Evolutionary conservation across 352 stramenopile species (phyloP).

Genomic region (Phytophthora aleatoria): DNA sequence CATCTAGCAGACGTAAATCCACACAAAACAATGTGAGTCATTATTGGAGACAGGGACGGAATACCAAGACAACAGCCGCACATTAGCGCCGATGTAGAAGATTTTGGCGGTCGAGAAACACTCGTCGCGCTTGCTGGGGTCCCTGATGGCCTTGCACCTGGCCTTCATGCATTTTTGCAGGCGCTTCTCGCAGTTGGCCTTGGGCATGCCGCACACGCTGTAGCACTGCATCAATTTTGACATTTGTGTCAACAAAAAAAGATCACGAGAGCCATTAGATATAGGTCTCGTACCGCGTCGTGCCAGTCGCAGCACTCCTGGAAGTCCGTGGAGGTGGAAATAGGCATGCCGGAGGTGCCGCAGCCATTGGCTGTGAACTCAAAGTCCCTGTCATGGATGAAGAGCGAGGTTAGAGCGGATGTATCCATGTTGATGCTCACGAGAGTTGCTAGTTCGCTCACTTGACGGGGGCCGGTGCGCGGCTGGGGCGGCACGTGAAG

Average conservation of each 20-base stretch:
- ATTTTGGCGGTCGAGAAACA: slow-evolving; percentile 71
- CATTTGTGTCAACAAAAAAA: background rate
- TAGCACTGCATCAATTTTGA: slow-evolving; percentile 57
- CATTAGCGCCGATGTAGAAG: slow-evolving; percentile 65
- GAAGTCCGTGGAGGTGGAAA: slow-evolving; percentile 54
- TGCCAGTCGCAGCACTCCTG: slow-evolving; percentile 84
- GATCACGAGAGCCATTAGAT: background rate
- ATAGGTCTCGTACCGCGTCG: slow-evolving; percentile 56
- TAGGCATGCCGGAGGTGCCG: slow-evolving; percentile 62
- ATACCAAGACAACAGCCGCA: slow-evolving; percentile 4
- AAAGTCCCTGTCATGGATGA: slow-evolving; percentile 48
- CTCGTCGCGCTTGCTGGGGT: slow-evolving; percentile 36
- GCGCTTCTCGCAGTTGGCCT: slow-evolving; percentile 67
- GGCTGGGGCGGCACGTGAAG: slow-evolving; percentile 44
- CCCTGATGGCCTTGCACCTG: slow-evolving; percentile 42
- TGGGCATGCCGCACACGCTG: slow-evolving; percentile 80
- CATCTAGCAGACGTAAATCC: slow-evolving; percentile 37
- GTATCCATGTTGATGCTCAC: slow-evolving; percentile 18
- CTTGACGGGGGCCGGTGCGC: slow-evolving; percentile 23
- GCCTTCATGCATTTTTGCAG: slow-evolving; percentile 78
- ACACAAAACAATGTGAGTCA: background rate
- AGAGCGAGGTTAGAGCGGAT: background rate
- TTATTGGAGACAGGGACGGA: background rate
- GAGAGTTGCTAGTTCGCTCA: background rate
- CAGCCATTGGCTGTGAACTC: slow-evolving; percentile 81